Percentiles rank a stretch among this genome's conserved stretches.
Conservation (phyloP, 306 rosid genomes). For the Vicia faba region DNA sequence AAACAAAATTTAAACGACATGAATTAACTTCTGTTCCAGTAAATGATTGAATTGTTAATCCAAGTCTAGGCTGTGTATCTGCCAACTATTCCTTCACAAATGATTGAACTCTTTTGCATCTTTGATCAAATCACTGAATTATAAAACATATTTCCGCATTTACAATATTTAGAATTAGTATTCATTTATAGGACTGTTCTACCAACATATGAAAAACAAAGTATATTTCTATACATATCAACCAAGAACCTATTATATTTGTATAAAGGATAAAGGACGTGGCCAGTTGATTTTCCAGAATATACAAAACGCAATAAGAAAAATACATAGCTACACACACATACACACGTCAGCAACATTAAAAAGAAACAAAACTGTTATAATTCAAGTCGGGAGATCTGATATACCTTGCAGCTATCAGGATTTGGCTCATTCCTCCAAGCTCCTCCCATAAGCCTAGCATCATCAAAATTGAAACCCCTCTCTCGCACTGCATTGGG, state of each 20-base stretch:
- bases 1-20: slow-evolving; percentile 40
- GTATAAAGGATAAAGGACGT: slow-evolving; percentile 8
- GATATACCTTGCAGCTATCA: slow-evolving; percentile 78
- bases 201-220: no score
- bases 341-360: no score
- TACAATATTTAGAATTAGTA: no score
- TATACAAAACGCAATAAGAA: neutral
- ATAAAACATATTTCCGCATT: no score
- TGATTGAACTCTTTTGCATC: no score
- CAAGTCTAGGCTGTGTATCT: neutral
- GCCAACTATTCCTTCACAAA: neutral
- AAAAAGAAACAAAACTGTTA: neutral
- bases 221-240: neutral
- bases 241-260: neutral
- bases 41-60: slow-evolving; percentile 44
- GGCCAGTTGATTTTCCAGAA: slow-evolving; percentile 11
- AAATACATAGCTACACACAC: neutral
- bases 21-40: slow-evolving; percentile 38
- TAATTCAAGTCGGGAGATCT: slow-evolving; percentile 28
- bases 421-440: slow-evolving; percentile 97
- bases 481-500: slow-evolving; percentile 58
- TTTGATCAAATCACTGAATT: no score
- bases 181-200: no score
- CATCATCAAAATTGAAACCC: slow-evolving; percentile 91
- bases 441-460: slow-evolving; percentile 87